phyloP scores from a whole-genome alignment of 306 rosid genomes.

The Malus sieversii region DNA sequence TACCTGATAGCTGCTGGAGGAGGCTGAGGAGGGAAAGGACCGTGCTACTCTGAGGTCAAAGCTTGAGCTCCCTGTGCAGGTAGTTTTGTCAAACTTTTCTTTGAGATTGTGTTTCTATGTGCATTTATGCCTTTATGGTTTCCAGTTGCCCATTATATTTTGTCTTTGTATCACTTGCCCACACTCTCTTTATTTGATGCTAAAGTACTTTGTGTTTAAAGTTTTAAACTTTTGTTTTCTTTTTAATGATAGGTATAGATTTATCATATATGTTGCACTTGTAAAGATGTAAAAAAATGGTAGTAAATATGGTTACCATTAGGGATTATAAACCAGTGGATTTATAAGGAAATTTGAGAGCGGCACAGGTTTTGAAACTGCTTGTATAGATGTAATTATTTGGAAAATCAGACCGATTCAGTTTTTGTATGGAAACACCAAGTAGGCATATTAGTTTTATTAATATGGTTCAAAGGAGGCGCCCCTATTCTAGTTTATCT shows the following conservation, averaged over 20 bases:
- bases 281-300: neutral
- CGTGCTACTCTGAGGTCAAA: conserved; percentile 84
- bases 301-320: neutral
- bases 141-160: conserved; percentile 9
- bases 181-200: neutral
- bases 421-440: neutral
- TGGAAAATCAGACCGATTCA: neutral
- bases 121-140: conserved; percentile 1
- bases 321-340: neutral
- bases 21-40: conserved; percentile 95
- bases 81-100: conserved; percentile 27
- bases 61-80: conserved; percentile 99
- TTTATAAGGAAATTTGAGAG: neutral
- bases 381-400: neutral
- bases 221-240: neutral
- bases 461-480: neutral
- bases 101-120: conserved; percentile 1
- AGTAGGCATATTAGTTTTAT: neutral
- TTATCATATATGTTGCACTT: neutral
- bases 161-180: neutral
- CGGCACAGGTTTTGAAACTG: neutral
- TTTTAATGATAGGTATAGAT: neutral
- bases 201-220: neutral
- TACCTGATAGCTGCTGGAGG: conserved; percentile 70
- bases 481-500: neutral